These are phyloP conservation scores for Gaultheria prostrata DNA, from an alignment of 148 eudicot species.

Conservation along the genomic window DNA sequence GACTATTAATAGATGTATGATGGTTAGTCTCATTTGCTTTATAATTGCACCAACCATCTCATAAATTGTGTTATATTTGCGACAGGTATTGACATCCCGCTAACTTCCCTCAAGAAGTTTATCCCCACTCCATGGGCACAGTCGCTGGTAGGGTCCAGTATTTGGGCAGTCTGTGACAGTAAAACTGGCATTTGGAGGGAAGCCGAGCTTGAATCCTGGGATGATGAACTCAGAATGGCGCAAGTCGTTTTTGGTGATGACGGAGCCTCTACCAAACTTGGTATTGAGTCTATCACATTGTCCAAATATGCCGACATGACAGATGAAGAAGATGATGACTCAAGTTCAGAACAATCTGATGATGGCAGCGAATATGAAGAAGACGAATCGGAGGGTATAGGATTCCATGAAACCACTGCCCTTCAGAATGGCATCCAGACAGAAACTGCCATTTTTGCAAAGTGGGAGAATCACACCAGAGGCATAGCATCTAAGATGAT, in stretches of 20 bases:
- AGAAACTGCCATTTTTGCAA: slow-evolving; percentile 84
- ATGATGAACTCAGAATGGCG: slow-evolving; percentile 46
- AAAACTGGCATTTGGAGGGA: slow-evolving; percentile 76
- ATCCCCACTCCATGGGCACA: slow-evolving; percentile 58
- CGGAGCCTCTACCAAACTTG: slow-evolving; percentile 63
- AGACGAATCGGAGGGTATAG: slow-evolving; percentile 54
- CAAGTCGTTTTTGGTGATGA: slow-evolving; percentile 57
- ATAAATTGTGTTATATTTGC: slow-evolving; percentile 9
- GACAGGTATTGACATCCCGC: slow-evolving; percentile 60
- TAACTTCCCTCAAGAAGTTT: slow-evolving; percentile 64
- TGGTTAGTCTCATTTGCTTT: not conserved
- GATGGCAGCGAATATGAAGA: slow-evolving; percentile 61
- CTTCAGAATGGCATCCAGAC: slow-evolving; percentile 77
- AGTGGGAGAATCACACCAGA: slow-evolving; percentile 97
- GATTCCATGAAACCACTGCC: slow-evolving; percentile 63
- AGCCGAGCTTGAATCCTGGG: slow-evolving; percentile 90
- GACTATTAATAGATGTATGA: not conserved
- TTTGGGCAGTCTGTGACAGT: slow-evolving; percentile 60
- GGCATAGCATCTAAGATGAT: slow-evolving; percentile 97
- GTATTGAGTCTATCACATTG: slow-evolving; percentile 56
- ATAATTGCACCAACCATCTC: not conserved
- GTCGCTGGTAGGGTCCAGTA: slow-evolving; percentile 58
- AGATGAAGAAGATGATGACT: slow-evolving; percentile 50
- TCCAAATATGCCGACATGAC: slow-evolving; percentile 59
- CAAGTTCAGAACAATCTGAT: slow-evolving; percentile 50